Evolutionary conservation across 768 basidiomycete species (phyloP), one percentile per base, ranked within the genome.

Genomic region (Agaricus bisporus): DNA sequence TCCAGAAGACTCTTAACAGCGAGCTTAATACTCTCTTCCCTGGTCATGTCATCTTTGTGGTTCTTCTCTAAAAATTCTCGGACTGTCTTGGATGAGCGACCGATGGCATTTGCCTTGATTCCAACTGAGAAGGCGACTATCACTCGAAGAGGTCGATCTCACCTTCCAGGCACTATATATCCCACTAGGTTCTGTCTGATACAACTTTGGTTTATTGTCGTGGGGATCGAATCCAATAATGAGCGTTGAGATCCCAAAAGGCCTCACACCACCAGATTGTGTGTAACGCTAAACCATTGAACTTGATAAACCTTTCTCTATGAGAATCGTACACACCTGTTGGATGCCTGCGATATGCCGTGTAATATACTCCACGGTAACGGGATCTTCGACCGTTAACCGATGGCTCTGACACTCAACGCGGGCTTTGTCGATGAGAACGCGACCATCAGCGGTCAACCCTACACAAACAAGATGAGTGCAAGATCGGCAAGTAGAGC

Each of bases 141-240:
- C 17, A 22, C 14, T 42, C 22, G 26, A 57, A 37, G 22, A 14
- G 51, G 50, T 17, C 47, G 22, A 51, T 52, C 68, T 5, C 44
- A 90, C 95, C 85, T 98, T 99, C 97, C 97, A 99, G 29, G 93
- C 92, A 59, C 89, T 93, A 71, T 95, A 98, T 59, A 98, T 98
- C 17, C 97, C 97, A 65, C 90, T 91, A 1, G 97, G 97, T 69
- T 99, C 97, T 10, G 97, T 98, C 71, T 94, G 88, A 70, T 98
- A 99, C 29, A 99, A 73, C 52, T 90, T 83, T 42, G 97, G 97
- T 57, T 77, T 79, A 42, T 78, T 78, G 63, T 95, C 95, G 67
- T 95, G 75, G 17, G 95, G 95, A 67, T 99, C 95, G 67, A 98
- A 99, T 42, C 97, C 97, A 58, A 98, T 83, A 58, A 99, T 89